Evolutionary conservation across 345 rosid genomes (phyloP), one percentile per base, ranked within the genome.

Genomic region (Lepidium didymum): DNA sequence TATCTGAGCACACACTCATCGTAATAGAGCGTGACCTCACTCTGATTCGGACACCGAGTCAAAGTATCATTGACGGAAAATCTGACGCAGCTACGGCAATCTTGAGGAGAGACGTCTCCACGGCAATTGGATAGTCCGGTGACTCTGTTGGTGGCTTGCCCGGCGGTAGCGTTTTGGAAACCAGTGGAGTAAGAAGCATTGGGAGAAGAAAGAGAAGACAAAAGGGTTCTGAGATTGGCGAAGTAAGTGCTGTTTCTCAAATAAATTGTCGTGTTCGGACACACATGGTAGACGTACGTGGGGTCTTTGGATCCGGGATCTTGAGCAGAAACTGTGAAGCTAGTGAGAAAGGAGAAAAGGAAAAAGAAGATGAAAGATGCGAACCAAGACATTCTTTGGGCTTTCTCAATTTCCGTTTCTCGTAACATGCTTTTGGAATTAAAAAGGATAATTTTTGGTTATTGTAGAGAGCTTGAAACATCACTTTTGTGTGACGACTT

Each of bases 1-100:
- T 83, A 83, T 11, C 84, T 74, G 8, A 85, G 10, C 61, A 46
- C 18, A 64, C 90, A 88, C 63, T 62, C 12, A 15, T 82, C 84
- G 47, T 59, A 81, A 67, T 73, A 75, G 15, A 84, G 10, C 0
- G 33, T 7, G 8, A 75, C 67, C 10, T 43, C 42, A 29, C 36
- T 81, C 29, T 64, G 23, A 1, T 2, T 49, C 0, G 79, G 78
- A 44, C 95, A 84, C 1, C 11, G 23, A 8, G 0, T 25, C 1
- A 36, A 5, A 10, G 80, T 18, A 0, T 75, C 14, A 3, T 16
- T 37, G 12, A 67, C 42, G 0, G 84, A 53, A 7, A 23, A 50
- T 0, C 0, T 0, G 31, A 80, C 82, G 37, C 87, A 88, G 7
- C 14, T 34, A 52, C 46, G 58, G 36, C 90, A 85, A 15, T 12